Base-by-base conservation (phyloP, 2,329 filamentous ascomycete genomes). In the Cryphonectria parasitica region DNA sequence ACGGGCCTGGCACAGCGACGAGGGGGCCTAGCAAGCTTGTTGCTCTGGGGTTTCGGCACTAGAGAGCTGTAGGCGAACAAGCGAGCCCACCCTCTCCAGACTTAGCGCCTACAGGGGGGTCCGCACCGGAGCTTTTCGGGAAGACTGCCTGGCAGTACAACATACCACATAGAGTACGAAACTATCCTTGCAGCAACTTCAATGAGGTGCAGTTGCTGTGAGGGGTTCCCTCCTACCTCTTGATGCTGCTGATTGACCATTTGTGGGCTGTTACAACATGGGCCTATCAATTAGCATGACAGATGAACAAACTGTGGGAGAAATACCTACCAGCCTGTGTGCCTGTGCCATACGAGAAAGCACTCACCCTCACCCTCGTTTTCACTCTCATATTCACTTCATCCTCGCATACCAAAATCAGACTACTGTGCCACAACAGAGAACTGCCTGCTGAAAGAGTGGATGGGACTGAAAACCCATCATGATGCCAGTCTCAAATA, bases 1-100 rank as follows among this genome's bases (percentile, higher is more conserved):
- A 54, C 22, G 5, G 43, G 5, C 49, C 49, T 28, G 52, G 52
- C n/a, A 54, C 49, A 54, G 15, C 17, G 49, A 52, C n/a, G n/a
- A n/a, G n/a, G 19, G 49, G 49, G 22, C 22, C n/a, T 28, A 28
- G 52, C 52, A 49, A 49, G 45, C 45, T 49, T n/a, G 25, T 58
- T 15, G 54, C 54, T 58, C 54, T 58, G 63, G 63, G 63, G 31
- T 52, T 52, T 52, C 31, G 43, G 31, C 43, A 45, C 45, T 65
- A 65, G 11, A 8, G 17, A 45, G 61, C 61, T 45, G 10, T 19
- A 58, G 13, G 56, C 56, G 56, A 36, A 61, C 31, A 34, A 10
- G 56, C 56, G 56, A 61, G 56, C 56, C 17, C 56, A 36, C 56
- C 25, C 22, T 45, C 54, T 61, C 56, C 56, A 34, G 17, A 45